These are phyloP conservation scores for Ammopiptanthus mongolicus DNA, from an alignment of 306 rosid genomes.

Conservation along the genomic window DNA sequence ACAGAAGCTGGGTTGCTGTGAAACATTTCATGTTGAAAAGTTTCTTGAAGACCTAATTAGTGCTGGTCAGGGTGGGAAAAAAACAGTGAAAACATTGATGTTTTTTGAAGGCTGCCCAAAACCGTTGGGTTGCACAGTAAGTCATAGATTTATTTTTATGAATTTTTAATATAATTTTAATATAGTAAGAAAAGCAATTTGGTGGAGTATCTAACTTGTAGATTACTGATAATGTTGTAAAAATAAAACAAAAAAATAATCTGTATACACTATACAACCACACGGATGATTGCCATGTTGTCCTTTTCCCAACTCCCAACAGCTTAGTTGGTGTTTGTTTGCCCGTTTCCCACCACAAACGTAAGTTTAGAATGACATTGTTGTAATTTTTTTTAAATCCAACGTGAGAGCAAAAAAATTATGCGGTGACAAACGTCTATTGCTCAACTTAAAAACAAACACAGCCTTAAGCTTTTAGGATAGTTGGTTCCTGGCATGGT, in stretches of 20 bases:
- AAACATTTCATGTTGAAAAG: slow-evolving; percentile 73
- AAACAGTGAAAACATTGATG: slow-evolving; percentile 82
- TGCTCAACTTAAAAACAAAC: too few relatives aligned
- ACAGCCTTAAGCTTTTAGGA: background rate
- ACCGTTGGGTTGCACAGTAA: slow-evolving; percentile 95
- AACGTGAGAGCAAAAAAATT: too few relatives aligned
- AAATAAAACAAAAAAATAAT: background rate
- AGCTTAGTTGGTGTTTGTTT: too few relatives aligned
- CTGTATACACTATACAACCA: background rate
- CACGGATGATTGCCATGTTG: background rate
- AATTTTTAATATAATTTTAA: background rate
- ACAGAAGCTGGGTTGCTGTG: slow-evolving; percentile 85
- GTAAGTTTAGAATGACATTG: too few relatives aligned
- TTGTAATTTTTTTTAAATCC: too few relatives aligned
- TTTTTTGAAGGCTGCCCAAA: slow-evolving; percentile 97
- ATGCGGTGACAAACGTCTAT: too few relatives aligned
- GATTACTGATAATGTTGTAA: background rate
- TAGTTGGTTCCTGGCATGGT: background rate
- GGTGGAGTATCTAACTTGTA: background rate
- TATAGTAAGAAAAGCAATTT: background rate
- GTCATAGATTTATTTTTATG: slow-evolving; percentile 24
- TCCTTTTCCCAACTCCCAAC: background rate
- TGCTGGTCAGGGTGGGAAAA: slow-evolving; percentile 67
- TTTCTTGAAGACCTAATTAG: slow-evolving; percentile 60
- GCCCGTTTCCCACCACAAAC: too few relatives aligned